Conservation (phyloP, 2,329 filamentous ascomycete genomes). For the Fusarium setosum region DNA sequence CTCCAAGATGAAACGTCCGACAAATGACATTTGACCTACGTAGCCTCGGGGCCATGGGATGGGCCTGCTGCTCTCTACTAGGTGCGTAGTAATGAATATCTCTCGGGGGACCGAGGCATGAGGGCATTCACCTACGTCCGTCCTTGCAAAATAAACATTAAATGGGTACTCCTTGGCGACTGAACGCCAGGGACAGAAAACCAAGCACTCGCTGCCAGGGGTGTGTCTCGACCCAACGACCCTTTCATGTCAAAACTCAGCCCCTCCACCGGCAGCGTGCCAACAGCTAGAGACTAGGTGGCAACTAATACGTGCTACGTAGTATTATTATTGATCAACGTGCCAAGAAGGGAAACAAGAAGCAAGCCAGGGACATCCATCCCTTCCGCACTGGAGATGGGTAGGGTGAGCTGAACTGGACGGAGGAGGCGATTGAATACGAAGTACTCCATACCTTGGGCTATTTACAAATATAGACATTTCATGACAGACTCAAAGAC, state of each 20-base stretch:
- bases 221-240: neutral
- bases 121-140: no score
- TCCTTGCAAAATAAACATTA: neutral
- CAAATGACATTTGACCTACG: neutral
- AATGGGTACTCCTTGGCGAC: neutral
- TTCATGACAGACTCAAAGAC: neutral
- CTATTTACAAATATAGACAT: constrained; percentile 11
- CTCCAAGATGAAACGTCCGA: constrained; percentile 17
- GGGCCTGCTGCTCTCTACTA: neutral
- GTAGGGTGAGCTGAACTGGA: neutral
- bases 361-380: no score
- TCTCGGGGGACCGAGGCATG: neutral
- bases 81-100: constrained; percentile 22
- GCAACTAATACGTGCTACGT: no score
- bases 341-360: no score
- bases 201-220: neutral
- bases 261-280: neutral
- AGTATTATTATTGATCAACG: no score
- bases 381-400: no score
- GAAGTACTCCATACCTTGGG: no score
- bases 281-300: no score
- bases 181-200: neutral
- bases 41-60: neutral
- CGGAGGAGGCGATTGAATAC: constrained; percentile 16
- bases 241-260: neutral